phyloP scores from a whole-genome alignment of 2,329 filamentous ascomycete species.

The Colletotrichum sidae region DNA sequence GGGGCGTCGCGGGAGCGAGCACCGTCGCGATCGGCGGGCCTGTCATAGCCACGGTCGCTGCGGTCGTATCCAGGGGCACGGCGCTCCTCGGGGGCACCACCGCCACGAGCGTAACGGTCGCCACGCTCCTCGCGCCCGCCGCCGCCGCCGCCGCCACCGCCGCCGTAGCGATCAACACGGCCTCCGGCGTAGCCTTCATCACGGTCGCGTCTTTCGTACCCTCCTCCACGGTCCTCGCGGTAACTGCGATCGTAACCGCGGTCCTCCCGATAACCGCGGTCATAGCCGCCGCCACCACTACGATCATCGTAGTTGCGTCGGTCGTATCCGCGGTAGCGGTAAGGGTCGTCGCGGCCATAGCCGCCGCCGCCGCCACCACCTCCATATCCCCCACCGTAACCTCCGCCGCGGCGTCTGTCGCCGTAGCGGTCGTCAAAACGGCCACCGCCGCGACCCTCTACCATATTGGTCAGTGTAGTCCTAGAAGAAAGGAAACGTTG shows the following conservation, averaged over 20 bases:
- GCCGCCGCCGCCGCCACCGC: constrained; percentile 43
- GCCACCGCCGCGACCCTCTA: constrained; percentile 56
- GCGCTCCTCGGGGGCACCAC: constrained; percentile 54
- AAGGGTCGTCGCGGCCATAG: constrained; percentile 65
- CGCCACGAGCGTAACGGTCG: constrained; percentile 52
- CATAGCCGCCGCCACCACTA: constrained; percentile 48
- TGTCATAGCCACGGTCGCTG: constrained; percentile 52
- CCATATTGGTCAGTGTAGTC: neutral
- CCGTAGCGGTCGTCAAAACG: constrained; percentile 70
- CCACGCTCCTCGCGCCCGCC: constrained; percentile 52
- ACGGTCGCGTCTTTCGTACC: constrained; percentile 70
- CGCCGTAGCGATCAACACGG: constrained; percentile 56
- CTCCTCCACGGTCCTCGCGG: constrained; percentile 58
- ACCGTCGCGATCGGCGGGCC: constrained; percentile 50
- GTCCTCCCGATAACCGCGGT: constrained; percentile 63
- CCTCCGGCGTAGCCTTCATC: constrained; percentile 49
- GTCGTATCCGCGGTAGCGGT: constrained; percentile 66
- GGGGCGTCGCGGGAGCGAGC: constrained; percentile 54
- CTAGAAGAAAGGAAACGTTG: neutral
- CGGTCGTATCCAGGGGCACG: constrained; percentile 60
- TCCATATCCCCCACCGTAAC: constrained; percentile 55
- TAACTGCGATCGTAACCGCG: constrained; percentile 60
- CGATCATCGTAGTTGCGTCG: constrained; percentile 53
- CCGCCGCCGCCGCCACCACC: constrained; percentile 52
- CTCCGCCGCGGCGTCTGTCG: constrained; percentile 72